Percentiles rank a stretch among this genome's conserved stretches.
These are phyloP conservation scores for Diaporthe sp. DNA, from an alignment of 2,329 filamentous ascomycete genomes.

Conservation along the genomic window DNA sequence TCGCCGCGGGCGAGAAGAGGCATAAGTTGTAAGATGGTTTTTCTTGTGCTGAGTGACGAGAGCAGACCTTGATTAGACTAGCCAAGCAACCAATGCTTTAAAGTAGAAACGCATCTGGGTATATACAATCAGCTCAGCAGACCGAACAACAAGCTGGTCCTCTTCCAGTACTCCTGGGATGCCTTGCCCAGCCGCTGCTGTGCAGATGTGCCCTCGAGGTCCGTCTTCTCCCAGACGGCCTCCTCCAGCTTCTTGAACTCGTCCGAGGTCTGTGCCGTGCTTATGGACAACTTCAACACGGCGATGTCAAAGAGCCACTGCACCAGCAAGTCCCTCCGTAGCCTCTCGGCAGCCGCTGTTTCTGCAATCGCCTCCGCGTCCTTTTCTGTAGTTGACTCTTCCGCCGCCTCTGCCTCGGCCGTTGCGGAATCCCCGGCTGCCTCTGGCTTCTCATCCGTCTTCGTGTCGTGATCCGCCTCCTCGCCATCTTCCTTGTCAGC, in stretches of 20 bases:
- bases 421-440: constrained; percentile 24
- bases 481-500: constrained; percentile 32
- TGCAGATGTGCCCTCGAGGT: constrained; percentile 59
- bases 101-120: constrained; percentile 20
- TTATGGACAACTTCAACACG: constrained; percentile 53
- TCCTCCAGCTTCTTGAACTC: constrained; percentile 57
- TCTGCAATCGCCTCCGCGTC: constrained; percentile 26
- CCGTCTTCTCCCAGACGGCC: constrained; percentile 55
- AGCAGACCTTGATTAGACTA: background rate
- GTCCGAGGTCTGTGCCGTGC: constrained; percentile 35
- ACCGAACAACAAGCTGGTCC: constrained; percentile 84
- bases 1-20: constrained; percentile 89
- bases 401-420: constrained; percentile 26
- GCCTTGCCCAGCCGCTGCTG: constrained; percentile 68
- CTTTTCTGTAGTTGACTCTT: constrained; percentile 28
- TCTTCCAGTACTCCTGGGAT: constrained; percentile 83
- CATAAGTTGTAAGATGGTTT: constrained; percentile 78
- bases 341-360: constrained; percentile 35
- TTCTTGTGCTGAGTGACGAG: background rate
- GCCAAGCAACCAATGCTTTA: background rate
- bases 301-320: constrained; percentile 73
- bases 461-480: constrained; percentile 24
- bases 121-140: constrained; percentile 63
- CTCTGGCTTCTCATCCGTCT: constrained; percentile 38
- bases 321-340: constrained; percentile 58